phyloP scores from a whole-genome alignment of 108 stramenopile species.

The Poteriospumella lacustris region DNA sequence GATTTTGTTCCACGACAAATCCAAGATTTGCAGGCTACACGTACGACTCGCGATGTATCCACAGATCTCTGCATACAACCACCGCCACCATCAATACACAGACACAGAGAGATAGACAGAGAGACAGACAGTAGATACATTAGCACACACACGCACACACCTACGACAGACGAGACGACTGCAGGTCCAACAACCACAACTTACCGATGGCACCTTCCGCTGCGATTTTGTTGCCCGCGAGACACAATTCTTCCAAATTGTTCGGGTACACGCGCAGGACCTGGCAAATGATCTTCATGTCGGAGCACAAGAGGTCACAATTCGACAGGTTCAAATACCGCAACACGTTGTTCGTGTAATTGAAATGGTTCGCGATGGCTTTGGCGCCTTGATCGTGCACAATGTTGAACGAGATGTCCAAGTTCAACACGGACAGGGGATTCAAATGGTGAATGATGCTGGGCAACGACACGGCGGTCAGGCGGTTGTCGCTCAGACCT shows the following conservation, averaged over 20 bases:
- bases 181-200: not conserved
- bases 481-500: slow-evolving; percentile 20
- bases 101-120: not conserved
- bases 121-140: not conserved
- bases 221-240: not conserved
- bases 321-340: slow-evolving; percentile 1
- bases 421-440: not conserved
- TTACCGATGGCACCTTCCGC: not conserved
- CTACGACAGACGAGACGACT: not conserved
- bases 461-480: not conserved
- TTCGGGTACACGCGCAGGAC: not conserved
- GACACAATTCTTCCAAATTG: slow-evolving; percentile 2
- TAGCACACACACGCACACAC: not conserved
- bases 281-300: not conserved
- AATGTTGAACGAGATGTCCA: slow-evolving; percentile 18
- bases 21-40: not conserved
- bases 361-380: not conserved
- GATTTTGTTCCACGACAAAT: slow-evolving; percentile 24
- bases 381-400: not conserved
- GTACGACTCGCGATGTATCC: not conserved
- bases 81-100: too few species aligned
- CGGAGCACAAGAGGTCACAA: not conserved
- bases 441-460: not conserved
- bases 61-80: not conserved
- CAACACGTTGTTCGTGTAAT: not conserved